phyloP scores from a whole-genome alignment of 768 basidiomycete species.

The Tulasnella sp. region DNA sequence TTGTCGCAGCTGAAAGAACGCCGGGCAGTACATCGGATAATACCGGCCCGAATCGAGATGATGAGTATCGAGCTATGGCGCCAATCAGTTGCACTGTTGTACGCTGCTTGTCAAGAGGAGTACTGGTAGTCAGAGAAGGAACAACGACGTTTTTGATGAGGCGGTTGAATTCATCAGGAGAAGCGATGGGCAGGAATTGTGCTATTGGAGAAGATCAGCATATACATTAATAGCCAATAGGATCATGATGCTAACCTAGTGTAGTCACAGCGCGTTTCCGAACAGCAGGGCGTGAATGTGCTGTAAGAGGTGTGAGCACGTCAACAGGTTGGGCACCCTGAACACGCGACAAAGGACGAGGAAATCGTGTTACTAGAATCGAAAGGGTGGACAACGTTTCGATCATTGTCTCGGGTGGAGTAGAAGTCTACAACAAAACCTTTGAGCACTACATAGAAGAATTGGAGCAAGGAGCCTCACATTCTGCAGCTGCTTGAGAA shows the following conservation, averaged over 20 bases:
- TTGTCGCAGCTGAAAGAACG: constrained; percentile 51
- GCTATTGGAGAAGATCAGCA: constrained; percentile 27
- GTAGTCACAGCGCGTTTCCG: constrained; percentile 87
- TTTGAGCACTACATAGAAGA: neutral
- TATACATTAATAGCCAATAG: neutral
- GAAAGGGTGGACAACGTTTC: constrained; percentile 78
- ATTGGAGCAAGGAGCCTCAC: constrained; percentile 31
- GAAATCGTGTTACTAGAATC: constrained; percentile 78
- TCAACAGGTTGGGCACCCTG: constrained; percentile 45
- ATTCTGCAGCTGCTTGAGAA: constrained; percentile 64
- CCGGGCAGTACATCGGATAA: constrained; percentile 55
- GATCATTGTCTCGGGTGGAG: constrained; percentile 66
- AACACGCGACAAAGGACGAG: constrained; percentile 47
- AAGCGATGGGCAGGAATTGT: constrained; percentile 66
- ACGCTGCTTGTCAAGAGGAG: constrained; percentile 54
- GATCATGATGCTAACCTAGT: constrained; percentile 25
- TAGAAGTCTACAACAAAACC: constrained; percentile 36
- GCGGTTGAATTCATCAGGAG: constrained; percentile 45
- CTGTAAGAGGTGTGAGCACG: constrained; percentile 57
- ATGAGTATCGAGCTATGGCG: constrained; percentile 63
- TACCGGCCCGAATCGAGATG: constrained; percentile 48
- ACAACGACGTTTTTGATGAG: constrained; percentile 47
- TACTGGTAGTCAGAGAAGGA: constrained; percentile 41
- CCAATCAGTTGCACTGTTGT: constrained; percentile 70
- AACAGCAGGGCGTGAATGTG: constrained; percentile 69